phyloP scores from a whole-genome alignment of 2,329 filamentous ascomycete species.

The Thielaviopsis musarum region DNA sequence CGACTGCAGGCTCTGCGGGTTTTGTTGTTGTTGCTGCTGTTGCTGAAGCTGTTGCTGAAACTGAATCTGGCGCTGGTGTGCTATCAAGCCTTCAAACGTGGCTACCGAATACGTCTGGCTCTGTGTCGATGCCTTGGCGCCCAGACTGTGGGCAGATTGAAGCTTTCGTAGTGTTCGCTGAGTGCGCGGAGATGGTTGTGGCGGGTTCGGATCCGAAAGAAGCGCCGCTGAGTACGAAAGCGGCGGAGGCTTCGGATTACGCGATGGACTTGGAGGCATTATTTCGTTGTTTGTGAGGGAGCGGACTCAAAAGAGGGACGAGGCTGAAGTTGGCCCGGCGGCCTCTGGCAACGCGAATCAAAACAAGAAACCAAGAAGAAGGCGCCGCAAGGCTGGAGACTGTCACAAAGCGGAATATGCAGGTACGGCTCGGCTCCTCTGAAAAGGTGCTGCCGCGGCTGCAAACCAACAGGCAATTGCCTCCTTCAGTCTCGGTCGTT shows the following conservation, averaged over 20 bases:
- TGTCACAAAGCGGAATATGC: background rate
- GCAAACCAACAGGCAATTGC: background rate
- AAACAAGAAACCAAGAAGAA: background rate
- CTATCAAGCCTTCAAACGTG: slow-evolving; percentile 26
- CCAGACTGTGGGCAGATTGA: slow-evolving; percentile 57
- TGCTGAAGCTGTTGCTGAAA: slow-evolving; percentile 23
- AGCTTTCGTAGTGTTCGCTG: slow-evolving; percentile 54
- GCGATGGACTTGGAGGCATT: background rate
- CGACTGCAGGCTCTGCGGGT: slow-evolving; percentile 16
- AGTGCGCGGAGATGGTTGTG: slow-evolving; percentile 45
- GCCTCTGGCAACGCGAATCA: background rate
- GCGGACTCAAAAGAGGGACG: background rate
- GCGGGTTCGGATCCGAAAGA: slow-evolving; percentile 21
- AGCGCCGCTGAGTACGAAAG: background rate
- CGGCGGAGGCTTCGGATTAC: background rate
- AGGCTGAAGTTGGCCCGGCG: background rate
- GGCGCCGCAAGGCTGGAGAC: background rate
- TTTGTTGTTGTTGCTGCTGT: slow-evolving; percentile 19
- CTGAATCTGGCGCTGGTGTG: slow-evolving; percentile 41
- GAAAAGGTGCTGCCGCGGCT: background rate
- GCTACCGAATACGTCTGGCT: slow-evolving; percentile 26
- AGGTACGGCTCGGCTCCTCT: background rate
- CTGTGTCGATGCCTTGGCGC: slow-evolving; percentile 33
- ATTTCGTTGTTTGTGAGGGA: background rate
- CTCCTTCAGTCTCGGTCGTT: background rate